A percentile compares a stretch with the other conserved stretches of the same genome.
phyloP scores from a whole-genome alignment of 768 basidiomycete species.

The Coprinopsis strossmayeri region DNA sequence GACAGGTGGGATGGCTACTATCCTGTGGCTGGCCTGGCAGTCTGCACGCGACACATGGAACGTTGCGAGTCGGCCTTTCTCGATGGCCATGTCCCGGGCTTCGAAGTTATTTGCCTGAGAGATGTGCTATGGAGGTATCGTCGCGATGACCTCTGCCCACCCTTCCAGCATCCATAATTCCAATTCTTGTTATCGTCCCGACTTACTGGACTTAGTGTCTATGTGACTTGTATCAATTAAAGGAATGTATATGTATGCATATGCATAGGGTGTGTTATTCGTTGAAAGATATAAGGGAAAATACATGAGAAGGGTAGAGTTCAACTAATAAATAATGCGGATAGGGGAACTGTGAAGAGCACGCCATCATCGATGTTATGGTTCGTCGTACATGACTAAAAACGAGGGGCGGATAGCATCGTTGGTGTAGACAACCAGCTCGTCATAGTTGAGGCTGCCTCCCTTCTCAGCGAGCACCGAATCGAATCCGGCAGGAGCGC shows the following conservation, averaged over 20 bases:
- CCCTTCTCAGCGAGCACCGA: slow-evolving; percentile 67
- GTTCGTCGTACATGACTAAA: slow-evolving; percentile 56
- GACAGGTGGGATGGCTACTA: slow-evolving; percentile 38
- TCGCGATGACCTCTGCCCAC: no score
- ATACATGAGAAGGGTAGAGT: no score
- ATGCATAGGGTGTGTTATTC: background rate
- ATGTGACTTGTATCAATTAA: background rate
- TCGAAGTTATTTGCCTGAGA: slow-evolving; percentile 6
- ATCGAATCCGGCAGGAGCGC: slow-evolving; percentile 59
- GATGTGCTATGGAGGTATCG: no score
- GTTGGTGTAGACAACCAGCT: slow-evolving; percentile 63
- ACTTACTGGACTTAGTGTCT: no score
- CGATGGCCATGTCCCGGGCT: slow-evolving; percentile 3
- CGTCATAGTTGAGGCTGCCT: slow-evolving; percentile 63
- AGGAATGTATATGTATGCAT: no score
- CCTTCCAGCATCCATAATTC: no score
- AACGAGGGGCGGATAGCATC: slow-evolving; percentile 70
- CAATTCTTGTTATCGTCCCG: no score
- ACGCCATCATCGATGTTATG: background rate
- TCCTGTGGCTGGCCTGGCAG: slow-evolving; percentile 49
- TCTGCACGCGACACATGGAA: slow-evolving; percentile 31
- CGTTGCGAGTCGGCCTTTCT: slow-evolving; percentile 8
- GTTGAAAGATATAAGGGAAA: background rate
- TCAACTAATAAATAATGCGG: slow-evolving; percentile 4
- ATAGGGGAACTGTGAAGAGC: background rate